Conservation (phyloP, 345 rosid species). For the Leavenworthia alabamica region DNA sequence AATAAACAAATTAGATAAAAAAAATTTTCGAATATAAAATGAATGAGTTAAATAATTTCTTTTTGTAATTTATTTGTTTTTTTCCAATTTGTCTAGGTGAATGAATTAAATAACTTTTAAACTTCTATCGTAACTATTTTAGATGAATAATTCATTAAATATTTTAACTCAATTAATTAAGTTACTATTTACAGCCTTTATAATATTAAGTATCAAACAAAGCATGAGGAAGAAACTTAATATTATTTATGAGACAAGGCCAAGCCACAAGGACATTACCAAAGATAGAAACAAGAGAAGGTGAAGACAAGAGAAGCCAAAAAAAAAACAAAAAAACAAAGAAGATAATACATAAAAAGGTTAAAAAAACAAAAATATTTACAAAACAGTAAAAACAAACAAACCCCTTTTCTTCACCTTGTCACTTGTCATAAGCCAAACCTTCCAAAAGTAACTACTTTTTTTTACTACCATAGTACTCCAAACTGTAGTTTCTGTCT, state of each 20-base stretch:
- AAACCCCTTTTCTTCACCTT: constrained; percentile 20
- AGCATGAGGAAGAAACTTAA: constrained; percentile 6
- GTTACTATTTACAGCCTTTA: too few species aligned
- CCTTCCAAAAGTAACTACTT: constrained; percentile 26
- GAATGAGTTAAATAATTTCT: too few species aligned
- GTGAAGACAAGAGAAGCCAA: background rate
- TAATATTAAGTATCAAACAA: background rate
- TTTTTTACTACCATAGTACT: constrained; percentile 17
- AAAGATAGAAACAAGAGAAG: constrained; percentile 16
- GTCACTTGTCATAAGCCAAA: constrained; percentile 32
- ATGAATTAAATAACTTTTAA: too few species aligned
- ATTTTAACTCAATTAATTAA: too few species aligned
- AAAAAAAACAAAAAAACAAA: background rate
- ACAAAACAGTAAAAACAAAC: constrained; percentile 7
- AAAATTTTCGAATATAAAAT: too few species aligned
- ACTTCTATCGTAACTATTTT: too few species aligned
- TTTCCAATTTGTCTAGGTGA: too few species aligned
- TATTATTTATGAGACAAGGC: constrained; percentile 35
- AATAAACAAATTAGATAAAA: too few species aligned
- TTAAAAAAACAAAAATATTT: constrained; percentile 1
- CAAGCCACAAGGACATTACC: constrained; percentile 28
- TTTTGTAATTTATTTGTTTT: too few species aligned
- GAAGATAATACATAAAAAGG: background rate
- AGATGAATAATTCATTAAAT: too few species aligned
- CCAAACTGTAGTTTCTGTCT: constrained; percentile 20